Evolutionary conservation across 176 grass and related monocot species (phyloP).

Genomic region (Aegilops sharonensis): DNA sequence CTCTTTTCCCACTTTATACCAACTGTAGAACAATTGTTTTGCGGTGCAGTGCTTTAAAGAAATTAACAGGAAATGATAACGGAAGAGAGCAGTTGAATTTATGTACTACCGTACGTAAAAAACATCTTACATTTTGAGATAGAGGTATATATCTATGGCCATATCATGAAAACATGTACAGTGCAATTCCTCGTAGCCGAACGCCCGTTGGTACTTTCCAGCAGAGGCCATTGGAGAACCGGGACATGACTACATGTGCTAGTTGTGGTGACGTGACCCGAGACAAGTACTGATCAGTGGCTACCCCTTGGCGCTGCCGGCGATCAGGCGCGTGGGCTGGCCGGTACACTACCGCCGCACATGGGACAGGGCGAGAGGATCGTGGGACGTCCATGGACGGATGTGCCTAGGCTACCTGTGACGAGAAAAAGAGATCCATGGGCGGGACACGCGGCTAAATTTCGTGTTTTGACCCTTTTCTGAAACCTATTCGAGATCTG

Average conservation of each 20-base stretch:
- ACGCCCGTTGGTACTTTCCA: constrained; percentile 14
- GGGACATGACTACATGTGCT: not conserved
- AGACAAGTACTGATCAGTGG: constrained; percentile 23
- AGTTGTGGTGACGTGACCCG: constrained; percentile 10
- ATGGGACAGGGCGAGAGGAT: constrained; percentile 16
- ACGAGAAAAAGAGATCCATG: not conserved
- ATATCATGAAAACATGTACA: not conserved
- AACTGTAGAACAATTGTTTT: too few species aligned
- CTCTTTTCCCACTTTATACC: too few species aligned
- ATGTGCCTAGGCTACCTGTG: not conserved
- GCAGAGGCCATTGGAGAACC: not conserved
- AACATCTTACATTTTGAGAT: too few species aligned
- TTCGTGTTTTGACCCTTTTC: too few species aligned
- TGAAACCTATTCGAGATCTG: too few species aligned
- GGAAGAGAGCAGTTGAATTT: too few species aligned
- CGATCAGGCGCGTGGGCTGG: constrained; percentile 4
- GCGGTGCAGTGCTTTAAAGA: too few species aligned
- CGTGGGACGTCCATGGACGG: constrained; percentile 12
- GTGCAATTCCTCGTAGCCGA: constrained; percentile 6
- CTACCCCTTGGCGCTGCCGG: constrained; percentile 12
- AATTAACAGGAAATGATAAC: not conserved
- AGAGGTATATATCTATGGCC: not conserved
- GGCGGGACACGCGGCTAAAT: too few species aligned
- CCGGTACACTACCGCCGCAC: not conserved
- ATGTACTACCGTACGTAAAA: too few species aligned